Evolutionary conservation across 2,329 filamentous ascomycete species (phyloP).

Genomic region (Stagonosporopsis chrysanthemi): DNA sequence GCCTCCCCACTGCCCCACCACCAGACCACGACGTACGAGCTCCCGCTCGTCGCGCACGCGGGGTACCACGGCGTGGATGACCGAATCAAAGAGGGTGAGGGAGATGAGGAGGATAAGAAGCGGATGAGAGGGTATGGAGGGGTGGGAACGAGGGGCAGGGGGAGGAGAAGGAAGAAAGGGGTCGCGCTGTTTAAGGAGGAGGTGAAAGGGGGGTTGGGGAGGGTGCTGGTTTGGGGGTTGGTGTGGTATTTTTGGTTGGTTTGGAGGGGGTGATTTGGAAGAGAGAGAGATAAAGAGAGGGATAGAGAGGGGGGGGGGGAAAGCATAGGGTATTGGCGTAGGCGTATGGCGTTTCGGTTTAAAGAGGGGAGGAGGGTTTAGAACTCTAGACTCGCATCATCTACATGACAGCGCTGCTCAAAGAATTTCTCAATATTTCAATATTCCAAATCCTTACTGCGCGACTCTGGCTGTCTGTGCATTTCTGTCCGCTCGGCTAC

Average conservation of each 20-base stretch:
- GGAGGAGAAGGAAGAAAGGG: conserved; percentile 48
- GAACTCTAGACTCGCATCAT: no score
- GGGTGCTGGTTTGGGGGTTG: conserved; percentile 69
- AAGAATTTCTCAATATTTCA: no score
- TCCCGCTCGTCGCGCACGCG: conserved; percentile 52
- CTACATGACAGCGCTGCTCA: no score
- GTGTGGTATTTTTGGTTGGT: conserved; percentile 72
- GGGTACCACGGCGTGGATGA: conserved; percentile 46
- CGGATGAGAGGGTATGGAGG: conserved; percentile 23
- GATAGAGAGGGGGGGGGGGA: not conserved
- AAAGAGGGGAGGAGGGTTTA: no score
- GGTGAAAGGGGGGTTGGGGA: conserved; percentile 66
- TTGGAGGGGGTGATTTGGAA: conserved; percentile 61
- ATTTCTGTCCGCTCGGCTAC: no score
- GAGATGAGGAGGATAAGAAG: conserved; percentile 25
- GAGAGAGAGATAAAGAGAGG: not conserved
- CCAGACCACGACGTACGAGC: conserved; percentile 30
- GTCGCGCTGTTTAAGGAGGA: conserved; percentile 64
- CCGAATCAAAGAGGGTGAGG: not conserved
- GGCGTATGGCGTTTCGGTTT: no score
- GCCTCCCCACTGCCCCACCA: conserved; percentile 6
- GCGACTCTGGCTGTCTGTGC: no score
- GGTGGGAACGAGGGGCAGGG: conserved; percentile 37
- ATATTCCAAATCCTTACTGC: no score
- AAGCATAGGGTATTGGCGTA: no score